Evolutionary conservation across 257 asterid genomes (phyloP), one percentile per base, ranked within the genome.

Genomic region (Nyctanthes arbortristis): DNA sequence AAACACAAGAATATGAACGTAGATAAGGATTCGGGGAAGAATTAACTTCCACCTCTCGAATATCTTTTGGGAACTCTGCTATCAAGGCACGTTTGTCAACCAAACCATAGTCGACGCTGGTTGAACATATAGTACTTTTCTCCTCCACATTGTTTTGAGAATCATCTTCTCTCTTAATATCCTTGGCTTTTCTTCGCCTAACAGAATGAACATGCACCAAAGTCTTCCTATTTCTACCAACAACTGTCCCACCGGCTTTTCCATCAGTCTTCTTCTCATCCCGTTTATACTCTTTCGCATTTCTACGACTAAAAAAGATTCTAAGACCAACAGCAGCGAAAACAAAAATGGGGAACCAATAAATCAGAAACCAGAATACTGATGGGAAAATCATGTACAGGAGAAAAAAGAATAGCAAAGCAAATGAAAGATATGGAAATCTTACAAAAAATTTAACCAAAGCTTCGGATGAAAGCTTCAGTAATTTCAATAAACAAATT

Each of bases 121-220:
- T 73, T 4, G 82, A 71, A 12, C 47, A 69, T 72, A 85, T 63
- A 0, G 84, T 63, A 20, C 37, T 71, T 31, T 78, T 82, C 49
- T 88, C 92, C 5, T 82, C 86, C 57, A 72, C 77, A 8, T 62
- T 77, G 5, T 71, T 66, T 31, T 69, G 76, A 27, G 11, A 6
- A 18, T 61, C 39, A 37, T 74, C 78, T 14, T 81, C 89, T 16
- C 7, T 63, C 47, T n/a, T 20, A 12, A 73, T 65, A 62, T 82
- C 80, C 73, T 67, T 78, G 0, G 93, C 80, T 37, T 76, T 61
- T 78, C 98, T 84, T 33, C 79, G 80, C 52, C 96, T 85, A 35
- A 87, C 96, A 0, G 96, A 88, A 59, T 82, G 88, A 58, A 89
- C 96, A 12, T 87, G 91, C 1, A 57, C 37, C 10, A 58, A 69